These are phyloP conservation scores for Boletus semigastroideus DNA, from an alignment of 1,284 basidiomycete genomes.

Conservation along the genomic window DNA sequence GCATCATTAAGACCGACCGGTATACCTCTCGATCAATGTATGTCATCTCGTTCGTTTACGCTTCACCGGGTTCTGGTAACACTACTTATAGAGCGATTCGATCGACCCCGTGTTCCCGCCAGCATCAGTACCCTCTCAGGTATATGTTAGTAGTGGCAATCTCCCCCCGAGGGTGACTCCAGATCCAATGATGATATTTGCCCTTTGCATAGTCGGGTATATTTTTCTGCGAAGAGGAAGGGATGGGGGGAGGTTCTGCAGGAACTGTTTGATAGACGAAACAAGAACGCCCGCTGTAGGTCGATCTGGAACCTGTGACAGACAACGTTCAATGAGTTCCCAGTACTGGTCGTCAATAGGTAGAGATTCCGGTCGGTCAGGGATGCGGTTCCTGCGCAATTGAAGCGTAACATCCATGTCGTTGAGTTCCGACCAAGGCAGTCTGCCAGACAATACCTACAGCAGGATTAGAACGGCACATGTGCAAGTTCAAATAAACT, in stretches of 20 bases:
- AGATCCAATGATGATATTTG: too few relatives aligned
- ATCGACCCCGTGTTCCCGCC: constrained; percentile 79
- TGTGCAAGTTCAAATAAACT: neutral
- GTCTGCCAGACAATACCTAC: constrained; percentile 6
- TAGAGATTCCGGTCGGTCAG: neutral
- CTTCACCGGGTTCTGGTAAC: neutral
- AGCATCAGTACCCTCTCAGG: too few relatives aligned
- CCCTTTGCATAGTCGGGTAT: too few relatives aligned
- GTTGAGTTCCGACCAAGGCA: constrained; percentile 7
- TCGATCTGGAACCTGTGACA: neutral
- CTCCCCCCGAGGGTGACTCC: too few relatives aligned
- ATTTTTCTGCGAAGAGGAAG: neutral
- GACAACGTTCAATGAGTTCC: constrained; percentile 2
- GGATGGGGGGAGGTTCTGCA: neutral
- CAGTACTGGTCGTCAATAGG: constrained; percentile 3
- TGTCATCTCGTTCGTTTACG: constrained; percentile 17
- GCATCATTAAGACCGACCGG: constrained; percentile 67
- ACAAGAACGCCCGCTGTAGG: neutral
- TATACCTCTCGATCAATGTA: constrained; percentile 74
- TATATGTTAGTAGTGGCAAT: neutral
- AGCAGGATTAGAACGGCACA: neutral
- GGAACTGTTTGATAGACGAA: neutral
- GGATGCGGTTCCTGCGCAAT: neutral
- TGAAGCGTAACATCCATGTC: neutral
- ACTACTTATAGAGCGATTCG: constrained; percentile 55